Evolutionary conservation across 148 eudicot species (phyloP).

Genomic region (Arctostaphylos glauca): DNA sequence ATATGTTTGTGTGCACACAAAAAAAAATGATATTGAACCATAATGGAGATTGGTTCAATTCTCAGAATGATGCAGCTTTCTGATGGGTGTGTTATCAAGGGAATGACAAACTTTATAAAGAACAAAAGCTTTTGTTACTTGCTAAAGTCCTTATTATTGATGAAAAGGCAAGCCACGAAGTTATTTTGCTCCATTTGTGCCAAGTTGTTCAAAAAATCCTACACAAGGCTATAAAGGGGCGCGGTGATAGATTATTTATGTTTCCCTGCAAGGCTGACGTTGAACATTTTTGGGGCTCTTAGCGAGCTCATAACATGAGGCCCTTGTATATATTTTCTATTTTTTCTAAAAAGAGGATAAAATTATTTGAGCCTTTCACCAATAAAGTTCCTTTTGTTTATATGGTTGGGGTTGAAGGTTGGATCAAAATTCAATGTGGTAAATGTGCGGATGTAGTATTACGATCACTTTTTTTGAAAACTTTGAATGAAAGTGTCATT

Average conservation of each 20-base stretch:
- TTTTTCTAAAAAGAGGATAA: too few relatives aligned
- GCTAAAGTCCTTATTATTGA: not conserved
- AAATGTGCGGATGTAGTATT: too few relatives aligned
- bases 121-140: not conserved
- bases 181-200: not conserved
- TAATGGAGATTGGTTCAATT: not conserved
- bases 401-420: too few relatives aligned
- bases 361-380: too few relatives aligned
- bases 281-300: too few relatives aligned
- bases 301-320: too few relatives aligned
- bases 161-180: not conserved
- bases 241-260: not conserved
- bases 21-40: not conserved
- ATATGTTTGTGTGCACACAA: not conserved
- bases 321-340: too few relatives aligned
- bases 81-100: not conserved
- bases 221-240: not conserved
- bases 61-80: not conserved
- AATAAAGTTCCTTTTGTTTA: too few relatives aligned
- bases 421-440: too few relatives aligned
- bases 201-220: not conserved
- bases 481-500: too few relatives aligned
- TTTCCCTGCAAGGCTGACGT: too few relatives aligned
- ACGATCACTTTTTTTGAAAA: too few relatives aligned
- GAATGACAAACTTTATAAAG: not conserved